Evolutionary conservation across 225 moss, liverwort and hornwort genomes (phyloP).

Genomic region (Neckera pumila): DNA sequence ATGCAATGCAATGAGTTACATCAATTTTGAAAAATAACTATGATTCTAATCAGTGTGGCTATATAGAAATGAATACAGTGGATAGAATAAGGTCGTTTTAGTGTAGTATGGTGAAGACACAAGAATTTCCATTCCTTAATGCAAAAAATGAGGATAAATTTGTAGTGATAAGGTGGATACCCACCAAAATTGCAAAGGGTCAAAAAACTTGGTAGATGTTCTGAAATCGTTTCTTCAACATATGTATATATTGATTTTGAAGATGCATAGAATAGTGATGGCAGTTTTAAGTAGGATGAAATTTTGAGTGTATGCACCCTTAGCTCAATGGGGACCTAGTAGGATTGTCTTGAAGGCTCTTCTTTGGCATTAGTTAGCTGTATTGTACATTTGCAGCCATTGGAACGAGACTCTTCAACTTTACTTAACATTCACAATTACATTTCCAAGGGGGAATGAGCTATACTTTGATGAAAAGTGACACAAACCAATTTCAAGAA

Average conservation of each 20-base stretch:
- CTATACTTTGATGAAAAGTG: neutral
- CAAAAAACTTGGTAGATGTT: neutral
- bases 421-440: neutral
- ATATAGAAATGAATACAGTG: neutral
- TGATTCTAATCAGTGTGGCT: fast-evolving
- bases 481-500: neutral
- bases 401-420: neutral
- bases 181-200: fast-evolving
- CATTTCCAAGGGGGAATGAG: fast-evolving
- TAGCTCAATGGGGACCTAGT: neutral
- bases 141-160: neutral
- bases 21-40: neutral
- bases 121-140: neutral
- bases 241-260: too few species aligned
- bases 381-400: too few species aligned
- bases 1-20: neutral
- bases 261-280: too few species aligned
- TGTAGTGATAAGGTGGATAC: fast-evolving
- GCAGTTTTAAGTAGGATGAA: too few species aligned
- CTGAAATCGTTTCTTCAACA: too few species aligned
- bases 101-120: neutral
- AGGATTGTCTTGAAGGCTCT: neutral
- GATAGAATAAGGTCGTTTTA: neutral
- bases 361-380: neutral
- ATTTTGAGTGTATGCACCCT: too few species aligned